Evolutionary conservation across 108 stramenopile species (phyloP).

Genomic region (Nitzschia inconspicua): DNA sequence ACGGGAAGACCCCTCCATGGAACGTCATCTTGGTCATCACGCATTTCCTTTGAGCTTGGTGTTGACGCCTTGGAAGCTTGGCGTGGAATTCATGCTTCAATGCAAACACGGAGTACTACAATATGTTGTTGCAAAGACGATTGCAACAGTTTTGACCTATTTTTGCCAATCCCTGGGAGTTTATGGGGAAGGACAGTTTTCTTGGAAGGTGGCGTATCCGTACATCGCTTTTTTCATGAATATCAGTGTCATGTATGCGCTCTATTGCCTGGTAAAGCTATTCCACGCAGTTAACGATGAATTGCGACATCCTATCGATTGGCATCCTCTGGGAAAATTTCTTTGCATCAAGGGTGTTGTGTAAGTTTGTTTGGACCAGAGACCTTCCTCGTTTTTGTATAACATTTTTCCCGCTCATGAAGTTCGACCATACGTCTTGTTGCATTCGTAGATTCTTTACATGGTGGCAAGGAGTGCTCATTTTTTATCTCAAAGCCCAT

Average conservation of each 20-base stretch:
- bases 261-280: slow-evolving; percentile 93
- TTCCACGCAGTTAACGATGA: slow-evolving; percentile 83
- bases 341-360: slow-evolving; percentile 95
- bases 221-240: slow-evolving; percentile 79
- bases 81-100: slow-evolving; percentile 77
- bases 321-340: slow-evolving; percentile 95
- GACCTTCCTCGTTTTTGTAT: too few relatives aligned
- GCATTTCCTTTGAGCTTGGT: slow-evolving; percentile 44
- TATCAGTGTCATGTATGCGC: slow-evolving; percentile 82
- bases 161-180: slow-evolving; percentile 60
- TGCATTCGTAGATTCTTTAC: too few relatives aligned
- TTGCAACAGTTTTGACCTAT: slow-evolving; percentile 69
- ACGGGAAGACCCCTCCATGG: slow-evolving; percentile 15
- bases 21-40: slow-evolving; percentile 50
- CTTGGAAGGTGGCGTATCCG: slow-evolving; percentile 64
- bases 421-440: too few relatives aligned
- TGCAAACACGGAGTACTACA: slow-evolving; percentile 93
- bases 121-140: slow-evolving; percentile 90
- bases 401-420: too few relatives aligned
- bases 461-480: slow-evolving; percentile 93
- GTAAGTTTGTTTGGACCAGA: too few relatives aligned
- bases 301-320: slow-evolving; percentile 70
- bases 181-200: slow-evolving; percentile 83
- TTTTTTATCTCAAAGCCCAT: slow-evolving; percentile 69
- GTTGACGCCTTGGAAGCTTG: slow-evolving; percentile 69